These are phyloP conservation scores for Globisporangium cederbergense DNA, from an alignment of 352 stramenopile genomes.

Conservation along the genomic window DNA sequence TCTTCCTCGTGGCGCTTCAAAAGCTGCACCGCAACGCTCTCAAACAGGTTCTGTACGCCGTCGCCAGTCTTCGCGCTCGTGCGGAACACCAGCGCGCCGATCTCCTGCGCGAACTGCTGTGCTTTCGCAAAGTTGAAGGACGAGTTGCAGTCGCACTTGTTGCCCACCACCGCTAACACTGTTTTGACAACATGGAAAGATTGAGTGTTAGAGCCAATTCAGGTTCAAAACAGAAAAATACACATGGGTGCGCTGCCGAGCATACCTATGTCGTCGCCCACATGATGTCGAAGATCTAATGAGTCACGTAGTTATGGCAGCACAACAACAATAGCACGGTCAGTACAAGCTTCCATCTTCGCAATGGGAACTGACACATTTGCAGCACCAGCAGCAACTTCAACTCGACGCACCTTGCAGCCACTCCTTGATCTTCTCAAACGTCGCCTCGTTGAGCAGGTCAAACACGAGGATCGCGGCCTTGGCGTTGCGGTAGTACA, in stretches of 20 bases:
- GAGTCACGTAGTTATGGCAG: constrained; percentile 4
- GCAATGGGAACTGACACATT: neutral
- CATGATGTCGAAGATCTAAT: constrained; percentile 71
- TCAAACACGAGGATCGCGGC: constrained; percentile 87
- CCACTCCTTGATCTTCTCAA: constrained; percentile 88
- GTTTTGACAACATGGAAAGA: neutral
- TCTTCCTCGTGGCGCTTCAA: constrained; percentile 80
- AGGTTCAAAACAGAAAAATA: neutral
- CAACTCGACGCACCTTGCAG: constrained; percentile 50
- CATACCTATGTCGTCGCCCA: constrained; percentile 65
- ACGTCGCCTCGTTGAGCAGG: constrained; percentile 67
- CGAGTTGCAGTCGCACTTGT: constrained; percentile 74
- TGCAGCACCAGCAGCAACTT: neutral
- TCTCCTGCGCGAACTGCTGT: constrained; percentile 73
- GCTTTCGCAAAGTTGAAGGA: constrained; percentile 65
- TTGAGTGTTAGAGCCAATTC: neutral
- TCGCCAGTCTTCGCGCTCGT: constrained; percentile 83
- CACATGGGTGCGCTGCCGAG: neutral
- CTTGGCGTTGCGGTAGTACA: constrained; percentile 90
- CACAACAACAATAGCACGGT: constrained; percentile 1
- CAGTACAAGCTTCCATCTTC: neutral
- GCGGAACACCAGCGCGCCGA: constrained; percentile 77
- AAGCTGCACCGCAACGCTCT: constrained; percentile 64
- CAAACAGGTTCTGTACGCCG: constrained; percentile 71
- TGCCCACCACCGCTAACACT: constrained; percentile 80